These are phyloP conservation scores for Fusarium setosum DNA, from an alignment of 2,329 filamentous ascomycete species.

Conservation along the genomic window DNA sequence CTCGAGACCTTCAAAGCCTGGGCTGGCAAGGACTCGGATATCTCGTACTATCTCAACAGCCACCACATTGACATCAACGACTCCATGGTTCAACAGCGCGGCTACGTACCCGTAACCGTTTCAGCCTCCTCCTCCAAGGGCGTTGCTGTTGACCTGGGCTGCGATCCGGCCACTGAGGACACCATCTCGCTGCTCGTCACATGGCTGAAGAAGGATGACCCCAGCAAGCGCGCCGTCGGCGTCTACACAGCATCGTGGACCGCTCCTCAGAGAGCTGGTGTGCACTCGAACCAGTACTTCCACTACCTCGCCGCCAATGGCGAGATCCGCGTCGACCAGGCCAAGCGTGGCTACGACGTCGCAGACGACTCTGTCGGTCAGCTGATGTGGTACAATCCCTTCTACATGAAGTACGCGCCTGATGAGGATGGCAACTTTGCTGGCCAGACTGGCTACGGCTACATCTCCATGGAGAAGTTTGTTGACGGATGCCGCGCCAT, in stretches of 20 bases:
- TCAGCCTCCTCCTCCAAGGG: conserved; percentile 83
- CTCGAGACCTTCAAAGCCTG: conserved; percentile 95
- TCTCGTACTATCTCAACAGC: conserved; percentile 95
- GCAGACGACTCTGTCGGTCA: conserved; percentile 80
- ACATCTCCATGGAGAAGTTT: conserved; percentile 96
- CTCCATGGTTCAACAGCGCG: conserved; percentile 81
- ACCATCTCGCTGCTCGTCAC: conserved; percentile 92
- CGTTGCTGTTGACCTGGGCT: conserved; percentile 82
- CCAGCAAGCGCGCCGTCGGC: conserved; percentile 79
- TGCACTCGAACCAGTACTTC: conserved; percentile 98
- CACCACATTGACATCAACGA: conserved; percentile 95
- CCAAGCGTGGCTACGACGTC: conserved; percentile 93
- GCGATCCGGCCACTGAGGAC: conserved; percentile 85
- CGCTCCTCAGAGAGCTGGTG: conserved; percentile 89
- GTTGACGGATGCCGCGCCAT: conserved; percentile 85
- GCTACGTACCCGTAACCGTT: conserved; percentile 82
- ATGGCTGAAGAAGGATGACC: conserved; percentile 80
- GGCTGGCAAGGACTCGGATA: conserved; percentile 92
- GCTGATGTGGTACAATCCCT: conserved; percentile 91
- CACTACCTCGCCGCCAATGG: conserved; percentile 89
- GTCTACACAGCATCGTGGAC: conserved; percentile 97
- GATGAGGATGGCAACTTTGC: conserved; percentile 96
- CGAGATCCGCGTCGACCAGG: conserved; percentile 91
- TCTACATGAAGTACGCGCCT: conserved; percentile 94
- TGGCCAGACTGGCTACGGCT: conserved; percentile 92